phyloP scores from a whole-genome alignment of 23 red algal species.

The Chondrus crispus region DNA sequence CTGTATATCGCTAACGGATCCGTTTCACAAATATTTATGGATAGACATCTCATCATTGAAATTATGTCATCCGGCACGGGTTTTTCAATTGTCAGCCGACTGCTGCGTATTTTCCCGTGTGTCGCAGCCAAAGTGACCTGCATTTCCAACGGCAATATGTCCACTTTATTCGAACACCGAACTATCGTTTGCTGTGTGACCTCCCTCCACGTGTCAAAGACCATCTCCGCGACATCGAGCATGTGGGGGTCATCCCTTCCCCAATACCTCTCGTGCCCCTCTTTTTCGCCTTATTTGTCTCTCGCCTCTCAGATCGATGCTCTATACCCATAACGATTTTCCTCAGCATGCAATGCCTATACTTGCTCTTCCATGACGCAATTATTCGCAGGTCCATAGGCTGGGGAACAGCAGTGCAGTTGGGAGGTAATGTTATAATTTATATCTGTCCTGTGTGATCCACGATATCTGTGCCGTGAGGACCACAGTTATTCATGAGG shows the following conservation, averaged over 20 bases:
- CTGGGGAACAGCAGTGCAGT: neutral
- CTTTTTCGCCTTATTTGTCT: neutral
- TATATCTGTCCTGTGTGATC: neutral
- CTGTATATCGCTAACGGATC: no score
- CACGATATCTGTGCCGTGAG: neutral
- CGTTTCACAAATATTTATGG: no score
- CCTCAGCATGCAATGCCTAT: neutral
- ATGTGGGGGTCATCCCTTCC: neutral
- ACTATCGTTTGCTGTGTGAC: neutral
- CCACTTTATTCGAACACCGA: neutral
- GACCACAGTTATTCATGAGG: neutral
- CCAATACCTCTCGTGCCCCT: no score
- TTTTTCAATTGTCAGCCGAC: no score
- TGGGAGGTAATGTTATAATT: neutral
- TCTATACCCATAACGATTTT: neutral
- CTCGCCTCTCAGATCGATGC: neutral
- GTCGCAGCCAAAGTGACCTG: no score
- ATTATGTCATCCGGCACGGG: no score
- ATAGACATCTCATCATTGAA: no score
- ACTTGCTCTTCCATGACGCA: neutral
- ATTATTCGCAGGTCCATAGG: conserved; percentile 10
- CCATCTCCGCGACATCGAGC: neutral
- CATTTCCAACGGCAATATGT: neutral
- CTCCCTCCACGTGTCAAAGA: neutral
- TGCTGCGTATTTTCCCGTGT: no score